Conservation (phyloP, 768 basidiomycete species). For the Suillus subaureus region DNA sequence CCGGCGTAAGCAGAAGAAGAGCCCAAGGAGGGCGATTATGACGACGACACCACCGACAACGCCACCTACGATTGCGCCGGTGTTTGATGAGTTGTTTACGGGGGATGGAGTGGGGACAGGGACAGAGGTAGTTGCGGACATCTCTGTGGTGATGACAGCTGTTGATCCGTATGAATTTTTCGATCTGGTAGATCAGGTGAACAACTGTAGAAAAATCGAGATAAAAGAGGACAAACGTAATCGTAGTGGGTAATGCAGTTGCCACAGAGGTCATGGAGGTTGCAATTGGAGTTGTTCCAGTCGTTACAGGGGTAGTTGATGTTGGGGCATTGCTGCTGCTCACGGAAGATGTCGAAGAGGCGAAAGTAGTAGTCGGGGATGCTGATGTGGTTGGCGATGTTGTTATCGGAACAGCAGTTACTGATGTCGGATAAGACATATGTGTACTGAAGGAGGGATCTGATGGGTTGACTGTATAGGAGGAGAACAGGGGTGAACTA, state of each 20-base stretch:
- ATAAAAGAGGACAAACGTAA: slow-evolving; percentile 22
- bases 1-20: slow-evolving; percentile 33
- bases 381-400: background rate
- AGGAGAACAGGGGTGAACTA: background rate
- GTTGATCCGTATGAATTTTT: slow-evolving; percentile 24
- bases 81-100: slow-evolving; percentile 10
- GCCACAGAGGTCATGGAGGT: slow-evolving; percentile 1
- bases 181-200: slow-evolving; percentile 15
- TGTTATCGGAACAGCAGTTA: background rate
- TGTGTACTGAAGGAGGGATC: background rate
- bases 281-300: background rate
- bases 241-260: slow-evolving; percentile 7
- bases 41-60: slow-evolving; percentile 47
- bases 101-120: background rate
- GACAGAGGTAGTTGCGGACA: slow-evolving; percentile 17
- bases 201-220: background rate
- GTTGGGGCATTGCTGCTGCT: background rate
- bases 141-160: slow-evolving; percentile 21
- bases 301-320: background rate
- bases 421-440: background rate
- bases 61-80: slow-evolving; percentile 51
- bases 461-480: background rate
- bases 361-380: background rate
- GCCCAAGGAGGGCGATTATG: slow-evolving; percentile 28
- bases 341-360: background rate